These are phyloP conservation scores for Starmerella vaccinii DNA, from an alignment of 805 yeast genomes.

Conservation along the genomic window DNA sequence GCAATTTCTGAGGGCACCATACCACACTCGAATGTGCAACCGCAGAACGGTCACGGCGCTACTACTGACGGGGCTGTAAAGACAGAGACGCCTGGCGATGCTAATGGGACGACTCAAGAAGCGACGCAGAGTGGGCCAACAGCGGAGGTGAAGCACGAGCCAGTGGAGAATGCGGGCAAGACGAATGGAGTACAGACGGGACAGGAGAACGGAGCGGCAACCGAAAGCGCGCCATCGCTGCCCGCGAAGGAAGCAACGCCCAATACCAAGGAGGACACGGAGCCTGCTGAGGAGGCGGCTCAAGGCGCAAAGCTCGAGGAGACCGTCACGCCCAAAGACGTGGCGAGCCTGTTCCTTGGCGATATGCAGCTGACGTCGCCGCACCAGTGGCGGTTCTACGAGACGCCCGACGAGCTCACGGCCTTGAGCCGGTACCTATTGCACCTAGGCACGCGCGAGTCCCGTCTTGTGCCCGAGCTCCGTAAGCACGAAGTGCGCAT, in stretches of 20 bases:
- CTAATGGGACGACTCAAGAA: neutral
- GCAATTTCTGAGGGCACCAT: too few species aligned
- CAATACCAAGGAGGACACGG: neutral
- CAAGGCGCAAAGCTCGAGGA: neutral
- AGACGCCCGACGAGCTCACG: conserved; percentile 18
- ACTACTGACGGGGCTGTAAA: neutral
- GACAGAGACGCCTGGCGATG: neutral
- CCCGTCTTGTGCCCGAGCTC: conserved; percentile 11
- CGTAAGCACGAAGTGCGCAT: conserved; percentile 13
- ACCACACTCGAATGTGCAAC: too few species aligned
- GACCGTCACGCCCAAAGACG: conserved; percentile 11
- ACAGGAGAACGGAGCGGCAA: too few species aligned
- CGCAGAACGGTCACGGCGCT: neutral
- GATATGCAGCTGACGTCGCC: conserved; percentile 9
- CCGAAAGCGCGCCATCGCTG: too few species aligned
- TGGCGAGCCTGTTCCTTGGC: conserved; percentile 16
- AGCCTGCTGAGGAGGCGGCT: neutral
- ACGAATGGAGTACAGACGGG: too few species aligned
- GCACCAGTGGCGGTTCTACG: conserved; percentile 25
- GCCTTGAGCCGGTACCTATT: conserved; percentile 10
- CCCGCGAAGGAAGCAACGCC: too few species aligned
- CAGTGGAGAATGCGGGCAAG: neutral
- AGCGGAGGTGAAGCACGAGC: neutral
- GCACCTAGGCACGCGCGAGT: conserved; percentile 21
- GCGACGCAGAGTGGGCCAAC: neutral